Evolutionary conservation across 148 eudicot species (phyloP), one percentile per base, ranked within the genome.

Genomic region (Pharnaceum exiguum): DNA sequence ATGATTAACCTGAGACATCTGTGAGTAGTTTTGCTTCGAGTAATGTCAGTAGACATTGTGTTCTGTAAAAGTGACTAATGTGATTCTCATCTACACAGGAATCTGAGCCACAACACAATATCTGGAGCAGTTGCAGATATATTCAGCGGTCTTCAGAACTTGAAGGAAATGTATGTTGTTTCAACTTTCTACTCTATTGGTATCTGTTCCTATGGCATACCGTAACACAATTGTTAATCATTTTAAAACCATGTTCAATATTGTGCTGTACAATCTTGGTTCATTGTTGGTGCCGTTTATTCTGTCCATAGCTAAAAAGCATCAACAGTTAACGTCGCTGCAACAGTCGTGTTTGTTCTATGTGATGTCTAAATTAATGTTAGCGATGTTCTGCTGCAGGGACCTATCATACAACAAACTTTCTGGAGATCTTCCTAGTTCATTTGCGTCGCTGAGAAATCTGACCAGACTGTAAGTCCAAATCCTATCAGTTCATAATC

Each of bases 331-430:
- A 35, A 35, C 7, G 12, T 35, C 38, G 8, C 13, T 33, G 37
- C 29, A 27, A 10, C 3, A 22, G 15, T 21, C 36, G 24, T 40
- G 29, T 15, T 45, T 5, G 31, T 27, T 36, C 11, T 38, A 38
- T 46, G 40, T 46, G 18, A 21, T 44, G 4, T 8, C 36, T 22
- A 31, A 23, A 31, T 42, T 36, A 26, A 8, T 60, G 28, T 18
- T 46, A 48, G 21, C 47, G 19, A 25, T 46, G 10, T 55, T 19
- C 22, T 71, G 62, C 27, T 63, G 19, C 79, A 91, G 98, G 98
- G 98, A 91, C 70, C 58, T 91, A 51, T 91, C 98, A 32, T 75
- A 75, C 82, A 91, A 91, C 74, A 70, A 71, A 59, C 77, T 91
- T 64, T 64, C 65, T n/a, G 94, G 98, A 70, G 94, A 91, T 75